A percentile compares a stretch with the other conserved stretches of the same genome.
phyloP scores from a whole-genome alignment of 495 filamentous ascomycete species.

The Penicillium flavigenum region DNA sequence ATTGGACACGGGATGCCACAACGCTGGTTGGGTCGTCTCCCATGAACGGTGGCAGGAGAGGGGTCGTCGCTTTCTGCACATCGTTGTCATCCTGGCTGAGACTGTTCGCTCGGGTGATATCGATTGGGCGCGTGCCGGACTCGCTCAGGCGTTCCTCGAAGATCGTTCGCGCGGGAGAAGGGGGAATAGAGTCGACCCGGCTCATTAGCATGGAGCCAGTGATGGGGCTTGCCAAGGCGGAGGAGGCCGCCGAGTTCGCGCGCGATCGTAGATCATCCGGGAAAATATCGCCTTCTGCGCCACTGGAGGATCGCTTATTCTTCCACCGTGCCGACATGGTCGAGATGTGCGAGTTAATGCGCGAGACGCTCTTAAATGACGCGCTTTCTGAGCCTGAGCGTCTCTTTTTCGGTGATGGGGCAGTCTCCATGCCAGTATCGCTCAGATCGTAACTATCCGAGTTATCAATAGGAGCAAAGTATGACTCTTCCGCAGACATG shows the following conservation, averaged over 20 bases:
- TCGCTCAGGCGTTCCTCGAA: slow-evolving; percentile 59
- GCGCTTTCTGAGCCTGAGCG: slow-evolving; percentile 66
- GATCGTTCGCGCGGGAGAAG: slow-evolving; percentile 65
- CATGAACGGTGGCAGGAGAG: slow-evolving; percentile 77
- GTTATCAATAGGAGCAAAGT: slow-evolving; percentile 30
- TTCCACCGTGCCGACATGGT: slow-evolving; percentile 68
- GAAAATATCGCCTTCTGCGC: slow-evolving; percentile 43
- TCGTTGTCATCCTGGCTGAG: slow-evolving; percentile 54
- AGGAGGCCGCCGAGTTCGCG: slow-evolving; percentile 62
- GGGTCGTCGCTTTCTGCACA: slow-evolving; percentile 68
- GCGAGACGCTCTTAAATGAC: slow-evolving; percentile 62
- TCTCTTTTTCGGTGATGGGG: slow-evolving; percentile 56
- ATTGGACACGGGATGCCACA: slow-evolving; percentile 54
- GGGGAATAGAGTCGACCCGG: slow-evolving; percentile 58
- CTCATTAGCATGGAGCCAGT: slow-evolving; percentile 43
- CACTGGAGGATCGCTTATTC: slow-evolving; percentile 52
- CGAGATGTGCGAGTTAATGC: slow-evolving; percentile 69
- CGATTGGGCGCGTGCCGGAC: slow-evolving; percentile 48
- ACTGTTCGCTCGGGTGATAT: slow-evolving; percentile 58
- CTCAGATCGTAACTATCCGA: slow-evolving; percentile 60
- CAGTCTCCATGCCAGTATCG: slow-evolving; percentile 60
- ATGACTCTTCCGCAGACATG: slow-evolving; percentile 35
- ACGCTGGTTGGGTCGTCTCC: slow-evolving; percentile 49
- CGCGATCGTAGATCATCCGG: slow-evolving; percentile 43
- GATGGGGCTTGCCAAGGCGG: slow-evolving; percentile 63